phyloP scores from a whole-genome alignment of 2,329 filamentous ascomycete species.

The Colletotrichum sp. region DNA sequence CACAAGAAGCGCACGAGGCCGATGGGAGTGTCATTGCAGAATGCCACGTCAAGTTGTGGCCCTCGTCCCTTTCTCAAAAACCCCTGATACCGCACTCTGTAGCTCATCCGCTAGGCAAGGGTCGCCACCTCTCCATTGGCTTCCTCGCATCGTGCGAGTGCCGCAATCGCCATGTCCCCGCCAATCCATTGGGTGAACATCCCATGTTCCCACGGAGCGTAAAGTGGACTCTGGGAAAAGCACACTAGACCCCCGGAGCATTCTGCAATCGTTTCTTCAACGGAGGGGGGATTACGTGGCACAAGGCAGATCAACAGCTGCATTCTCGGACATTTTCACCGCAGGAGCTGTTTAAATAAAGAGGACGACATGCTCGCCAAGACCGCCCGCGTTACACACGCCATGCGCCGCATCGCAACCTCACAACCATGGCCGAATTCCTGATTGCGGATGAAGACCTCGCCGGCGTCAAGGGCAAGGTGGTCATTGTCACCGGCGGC shows the following conservation, averaged over 20 bases:
- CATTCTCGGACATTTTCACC: background rate
- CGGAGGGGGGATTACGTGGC: background rate
- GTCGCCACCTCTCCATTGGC: background rate
- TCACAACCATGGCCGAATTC: constrained; percentile 47
- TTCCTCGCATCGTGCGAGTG: background rate
- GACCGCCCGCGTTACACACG: background rate
- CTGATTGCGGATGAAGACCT: constrained; percentile 50
- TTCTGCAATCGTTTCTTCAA: background rate
- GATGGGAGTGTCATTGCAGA: background rate
- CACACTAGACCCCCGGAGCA: background rate
- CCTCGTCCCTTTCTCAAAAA: background rate
- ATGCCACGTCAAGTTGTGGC: background rate
- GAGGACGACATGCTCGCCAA: background rate
- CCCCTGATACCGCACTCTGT: background rate
- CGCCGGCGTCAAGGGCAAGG: constrained; percentile 59
- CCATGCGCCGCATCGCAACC: background rate
- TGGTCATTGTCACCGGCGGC: constrained; percentile 74
- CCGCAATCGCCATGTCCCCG: background rate
- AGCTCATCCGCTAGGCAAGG: background rate
- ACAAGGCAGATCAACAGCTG: background rate
- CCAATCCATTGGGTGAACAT: background rate
- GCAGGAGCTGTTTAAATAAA: background rate
- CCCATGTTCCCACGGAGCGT: background rate
- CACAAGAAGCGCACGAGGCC: background rate
- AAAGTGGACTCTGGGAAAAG: background rate